These are phyloP conservation scores for Neurospora pannonica DNA, from an alignment of 495 filamentous ascomycete genomes.

Conservation along the genomic window DNA sequence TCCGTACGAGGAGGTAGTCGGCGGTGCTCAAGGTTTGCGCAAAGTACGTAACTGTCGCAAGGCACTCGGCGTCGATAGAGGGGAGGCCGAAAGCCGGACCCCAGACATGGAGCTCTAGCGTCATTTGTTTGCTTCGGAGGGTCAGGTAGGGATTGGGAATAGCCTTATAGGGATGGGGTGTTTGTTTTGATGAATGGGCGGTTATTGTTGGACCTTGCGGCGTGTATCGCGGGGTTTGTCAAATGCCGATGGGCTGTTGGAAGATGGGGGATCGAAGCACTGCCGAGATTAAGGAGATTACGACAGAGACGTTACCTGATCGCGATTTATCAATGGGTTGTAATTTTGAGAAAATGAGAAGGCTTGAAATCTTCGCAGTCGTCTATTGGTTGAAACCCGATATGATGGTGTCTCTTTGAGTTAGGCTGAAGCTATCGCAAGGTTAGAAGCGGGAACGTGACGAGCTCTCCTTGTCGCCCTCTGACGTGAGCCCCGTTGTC, in stretches of 20 bases:
- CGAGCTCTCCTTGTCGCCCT: neutral
- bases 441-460: neutral
- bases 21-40: conserved; percentile 45
- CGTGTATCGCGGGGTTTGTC: neutral
- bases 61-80: conserved; percentile 83
- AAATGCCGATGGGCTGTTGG: neutral
- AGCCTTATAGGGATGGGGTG: neutral
- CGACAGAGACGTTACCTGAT: neutral
- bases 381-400: neutral
- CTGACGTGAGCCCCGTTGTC: neutral
- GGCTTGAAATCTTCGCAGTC: neutral
- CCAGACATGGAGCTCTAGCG: conserved; percentile 82
- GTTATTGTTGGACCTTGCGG: neutral
- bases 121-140: conserved; percentile 3
- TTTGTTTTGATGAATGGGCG: neutral
- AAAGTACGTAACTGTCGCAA: conserved; percentile 66
- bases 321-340: neutral
- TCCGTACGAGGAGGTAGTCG: conserved; percentile 67
- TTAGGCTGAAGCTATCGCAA: neutral
- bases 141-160: neutral
- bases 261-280: neutral
- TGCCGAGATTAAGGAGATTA: neutral
- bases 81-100: conserved; percentile 80
- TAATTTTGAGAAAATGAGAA: neutral
- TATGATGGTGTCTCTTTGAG: neutral